Evolutionary conservation across 2,329 filamentous ascomycete species (phyloP).

Genomic region (Alternaria postmessia): DNA sequence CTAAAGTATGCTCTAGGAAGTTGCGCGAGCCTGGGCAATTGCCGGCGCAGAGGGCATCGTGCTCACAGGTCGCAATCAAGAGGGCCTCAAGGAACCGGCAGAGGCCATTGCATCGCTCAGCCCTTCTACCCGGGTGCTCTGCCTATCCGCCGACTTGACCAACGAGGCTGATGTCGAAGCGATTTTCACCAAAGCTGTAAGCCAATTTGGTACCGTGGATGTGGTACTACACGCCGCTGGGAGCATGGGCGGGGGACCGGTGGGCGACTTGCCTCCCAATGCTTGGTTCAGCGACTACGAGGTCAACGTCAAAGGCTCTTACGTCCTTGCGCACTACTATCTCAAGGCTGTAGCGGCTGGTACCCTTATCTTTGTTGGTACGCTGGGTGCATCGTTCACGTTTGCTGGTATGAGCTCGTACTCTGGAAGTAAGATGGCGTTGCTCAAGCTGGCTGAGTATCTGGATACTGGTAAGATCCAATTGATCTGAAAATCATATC

Average conservation of each 20-base stretch:
- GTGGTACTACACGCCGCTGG: background rate
- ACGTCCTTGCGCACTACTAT: conserved; percentile 23
- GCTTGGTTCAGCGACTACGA: conserved; percentile 24
- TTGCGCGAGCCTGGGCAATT: conserved; percentile 35
- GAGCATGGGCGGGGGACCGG: conserved; percentile 17
- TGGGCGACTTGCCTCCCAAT: background rate
- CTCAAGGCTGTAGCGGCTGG: conserved; percentile 13
- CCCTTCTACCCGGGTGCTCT: conserved; percentile 28
- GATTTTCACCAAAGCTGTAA: conserved; percentile 14
- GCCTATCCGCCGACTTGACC: conserved; percentile 30
- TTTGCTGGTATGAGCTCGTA: conserved; percentile 27
- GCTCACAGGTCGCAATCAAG: conserved; percentile 31
- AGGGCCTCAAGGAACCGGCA: conserved; percentile 27
- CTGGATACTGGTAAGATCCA: conserved; percentile 19
- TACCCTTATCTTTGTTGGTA: conserved; percentile 24
- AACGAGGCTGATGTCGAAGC: conserved; percentile 24
- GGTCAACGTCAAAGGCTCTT: conserved; percentile 28
- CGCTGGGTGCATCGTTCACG: conserved; percentile 16
- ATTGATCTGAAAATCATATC: background rate
- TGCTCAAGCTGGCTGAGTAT: conserved; percentile 30
- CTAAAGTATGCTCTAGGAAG: conserved; percentile 8
- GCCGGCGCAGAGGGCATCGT: conserved; percentile 36
- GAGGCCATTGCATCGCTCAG: conserved; percentile 19
- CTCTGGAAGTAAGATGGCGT: conserved; percentile 33
- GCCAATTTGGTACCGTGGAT: background rate